Evolutionary conservation across 2,329 filamentous ascomycete species (phyloP).

Genomic region (Mariannaea elegans): DNA sequence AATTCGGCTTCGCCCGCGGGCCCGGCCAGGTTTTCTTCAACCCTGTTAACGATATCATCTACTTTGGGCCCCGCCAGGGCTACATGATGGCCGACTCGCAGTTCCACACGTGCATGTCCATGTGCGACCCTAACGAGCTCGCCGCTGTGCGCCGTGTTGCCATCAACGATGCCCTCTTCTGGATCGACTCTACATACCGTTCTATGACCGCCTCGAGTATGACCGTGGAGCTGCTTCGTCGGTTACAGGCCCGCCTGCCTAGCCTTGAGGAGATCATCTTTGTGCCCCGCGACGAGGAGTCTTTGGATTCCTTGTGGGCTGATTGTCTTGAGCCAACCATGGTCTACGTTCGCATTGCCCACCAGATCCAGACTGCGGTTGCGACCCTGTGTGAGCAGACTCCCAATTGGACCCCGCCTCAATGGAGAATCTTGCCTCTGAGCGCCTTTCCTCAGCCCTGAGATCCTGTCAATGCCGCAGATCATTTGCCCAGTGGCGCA

Average conservation of each 20-base stretch:
- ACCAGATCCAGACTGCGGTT: constrained; percentile 50
- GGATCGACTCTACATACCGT: constrained; percentile 46
- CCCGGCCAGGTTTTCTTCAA: constrained; percentile 55
- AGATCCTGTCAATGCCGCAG: neutral
- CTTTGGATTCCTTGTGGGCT: constrained; percentile 40
- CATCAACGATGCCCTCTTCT: constrained; percentile 56
- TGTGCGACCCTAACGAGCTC: constrained; percentile 53
- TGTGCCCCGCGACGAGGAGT: constrained; percentile 52
- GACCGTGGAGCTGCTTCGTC: constrained; percentile 51
- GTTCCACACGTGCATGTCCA: constrained; percentile 54
- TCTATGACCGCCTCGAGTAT: constrained; percentile 51
- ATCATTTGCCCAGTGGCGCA: neutral
- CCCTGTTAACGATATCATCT: constrained; percentile 53
- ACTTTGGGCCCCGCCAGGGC: constrained; percentile 56
- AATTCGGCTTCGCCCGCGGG: constrained; percentile 53
- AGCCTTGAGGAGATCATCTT: constrained; percentile 54
- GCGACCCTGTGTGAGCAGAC: constrained; percentile 41
- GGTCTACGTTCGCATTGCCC: constrained; percentile 46
- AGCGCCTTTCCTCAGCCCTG: constrained; percentile 33
- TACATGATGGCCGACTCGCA: constrained; percentile 57
- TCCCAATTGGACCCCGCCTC: constrained; percentile 45
- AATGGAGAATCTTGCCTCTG: constrained; percentile 50
- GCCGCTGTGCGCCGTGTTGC: constrained; percentile 53
- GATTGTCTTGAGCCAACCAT: constrained; percentile 43
- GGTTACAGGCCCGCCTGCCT: constrained; percentile 50